phyloP scores from a whole-genome alignment of 1,284 basidiomycete species.

The Wallemia mellicola region DNA sequence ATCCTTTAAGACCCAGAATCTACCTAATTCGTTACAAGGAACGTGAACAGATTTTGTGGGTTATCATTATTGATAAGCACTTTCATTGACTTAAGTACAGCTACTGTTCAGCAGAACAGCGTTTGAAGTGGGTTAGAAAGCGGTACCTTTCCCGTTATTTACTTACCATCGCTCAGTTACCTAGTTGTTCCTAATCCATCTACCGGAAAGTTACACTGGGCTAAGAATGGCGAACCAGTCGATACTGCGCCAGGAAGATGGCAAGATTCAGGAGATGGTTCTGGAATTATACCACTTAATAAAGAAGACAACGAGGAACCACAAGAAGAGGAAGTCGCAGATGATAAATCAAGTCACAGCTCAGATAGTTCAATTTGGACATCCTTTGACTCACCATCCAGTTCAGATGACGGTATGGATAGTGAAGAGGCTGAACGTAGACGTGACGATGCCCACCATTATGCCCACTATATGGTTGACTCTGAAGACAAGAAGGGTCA shows the following conservation, averaged over 20 bases:
- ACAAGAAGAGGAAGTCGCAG: conserved; percentile 2
- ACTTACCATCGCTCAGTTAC: conserved; percentile 22
- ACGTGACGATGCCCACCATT: neutral
- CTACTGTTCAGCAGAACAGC: conserved; percentile 3
- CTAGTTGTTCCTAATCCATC: conserved; percentile 28
- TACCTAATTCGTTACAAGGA: no score
- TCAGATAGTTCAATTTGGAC: conserved; percentile 8
- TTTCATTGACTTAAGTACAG: no score
- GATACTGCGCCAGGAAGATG: conserved; percentile 31
- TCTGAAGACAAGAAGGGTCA: conserved; percentile 11
- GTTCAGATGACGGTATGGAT: conserved; percentile 3
- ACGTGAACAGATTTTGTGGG: no score
- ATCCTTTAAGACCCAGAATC: no score
- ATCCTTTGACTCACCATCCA: conserved; percentile 4
- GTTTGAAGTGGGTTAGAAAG: conserved; percentile 1
- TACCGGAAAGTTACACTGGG: conserved; percentile 40
- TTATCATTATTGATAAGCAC: no score
- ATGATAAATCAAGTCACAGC: neutral
- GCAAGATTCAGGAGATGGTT: conserved; percentile 29
- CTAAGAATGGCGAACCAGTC: conserved; percentile 28
- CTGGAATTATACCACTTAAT: conserved; percentile 22
- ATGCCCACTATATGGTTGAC: neutral
- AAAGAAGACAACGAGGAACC: conserved; percentile 4
- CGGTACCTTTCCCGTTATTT: neutral
- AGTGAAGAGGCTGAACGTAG: conserved; percentile 9